Base-by-base conservation (phyloP, 129 eudicot species). In the Lactuca sativa region DNA sequence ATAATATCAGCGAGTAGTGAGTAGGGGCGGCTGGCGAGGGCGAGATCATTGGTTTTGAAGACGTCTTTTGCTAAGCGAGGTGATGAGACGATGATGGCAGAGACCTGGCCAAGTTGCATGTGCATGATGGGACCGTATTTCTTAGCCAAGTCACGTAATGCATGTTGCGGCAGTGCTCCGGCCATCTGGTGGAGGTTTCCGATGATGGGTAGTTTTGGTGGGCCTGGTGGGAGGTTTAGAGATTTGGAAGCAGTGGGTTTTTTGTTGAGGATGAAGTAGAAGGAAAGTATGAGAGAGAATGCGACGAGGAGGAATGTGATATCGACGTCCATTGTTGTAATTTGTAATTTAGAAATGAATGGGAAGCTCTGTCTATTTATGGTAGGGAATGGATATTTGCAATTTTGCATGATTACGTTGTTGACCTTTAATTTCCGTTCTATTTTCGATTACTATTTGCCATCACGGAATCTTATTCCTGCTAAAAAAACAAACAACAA, bases 121-220 rank as follows among this genome's bases (percentile, higher is more conserved):
- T 70, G 75, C 66, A 70, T 58, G 31, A 43, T 56, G 12, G 75
- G 75, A 3, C 66, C 75, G 7, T 70, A 9, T 71, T 58, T 71
- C 6, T 30, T 15, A 51, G 67, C 67, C 6, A 70, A 44, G 43
- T 59, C 75, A 12, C 59, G 59, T 8, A 71, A 56, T 9, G 55
- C 57, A 31, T 37, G 47, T 1, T 71, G 75, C 4, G 58, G 58
- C 7, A 71, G 58, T 16, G 37, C 15, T 56, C 67, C 67, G 36
- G 10, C 31, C 16, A 59, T 8, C 38, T 71, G 75, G 34, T 58
- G 75, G 4, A 71, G 14, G 17, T 72, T 58, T 60, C 76, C 61
- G 30, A 72, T 48, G 5, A 60, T 12, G 2, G 58, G 59, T 43
- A 70, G 58, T n/a, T 44, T 70, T 59, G 58, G 57, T 25, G 67